Conservation (phyloP, 2,329 filamentous ascomycete species). For the Amylocarpus encephaloides region DNA sequence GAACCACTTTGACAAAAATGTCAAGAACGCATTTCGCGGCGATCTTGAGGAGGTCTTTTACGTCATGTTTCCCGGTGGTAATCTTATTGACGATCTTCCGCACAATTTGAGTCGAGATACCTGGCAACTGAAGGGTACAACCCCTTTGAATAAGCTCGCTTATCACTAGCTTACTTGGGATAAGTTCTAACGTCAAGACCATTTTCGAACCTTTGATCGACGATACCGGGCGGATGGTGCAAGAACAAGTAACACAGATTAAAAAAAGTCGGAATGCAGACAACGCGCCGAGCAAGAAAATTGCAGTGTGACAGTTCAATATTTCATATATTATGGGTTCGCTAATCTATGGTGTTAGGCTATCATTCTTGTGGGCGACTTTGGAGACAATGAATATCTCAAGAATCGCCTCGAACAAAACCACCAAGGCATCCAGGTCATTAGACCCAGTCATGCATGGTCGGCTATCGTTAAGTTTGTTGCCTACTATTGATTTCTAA, state of each 20-base stretch:
- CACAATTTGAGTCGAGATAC: slow-evolving; percentile 18
- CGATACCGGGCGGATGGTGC: slow-evolving; percentile 36
- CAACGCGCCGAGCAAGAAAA: no score
- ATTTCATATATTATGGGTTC: no score
- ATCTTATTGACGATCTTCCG: slow-evolving; percentile 19
- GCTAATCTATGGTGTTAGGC: slow-evolving; percentile 27
- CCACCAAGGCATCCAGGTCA: slow-evolving; percentile 26
- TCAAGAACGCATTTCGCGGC: slow-evolving; percentile 27
- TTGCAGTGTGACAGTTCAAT: no score
- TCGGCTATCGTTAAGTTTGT: slow-evolving; percentile 22
- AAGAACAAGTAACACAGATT: slow-evolving; percentile 38
- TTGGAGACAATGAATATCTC: slow-evolving; percentile 20
- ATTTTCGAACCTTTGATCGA: slow-evolving; percentile 35
- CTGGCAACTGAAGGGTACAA: slow-evolving; percentile 21
- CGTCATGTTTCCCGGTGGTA: slow-evolving; percentile 26
- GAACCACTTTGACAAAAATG: slow-evolving; percentile 29
- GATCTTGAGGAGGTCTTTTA: slow-evolving; percentile 23
- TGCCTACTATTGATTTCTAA: neutral
- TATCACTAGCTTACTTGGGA: no score
- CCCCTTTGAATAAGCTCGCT: no score
- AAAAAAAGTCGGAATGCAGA: slow-evolving; percentile 28
- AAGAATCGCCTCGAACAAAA: slow-evolving; percentile 36
- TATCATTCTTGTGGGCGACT: slow-evolving; percentile 23
- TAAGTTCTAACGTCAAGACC: slow-evolving; percentile 51
- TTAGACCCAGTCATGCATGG: slow-evolving; percentile 21